Conservation (phyloP, 2,329 filamentous ascomycete species). For the Plectosphaerella cucumerina region DNA sequence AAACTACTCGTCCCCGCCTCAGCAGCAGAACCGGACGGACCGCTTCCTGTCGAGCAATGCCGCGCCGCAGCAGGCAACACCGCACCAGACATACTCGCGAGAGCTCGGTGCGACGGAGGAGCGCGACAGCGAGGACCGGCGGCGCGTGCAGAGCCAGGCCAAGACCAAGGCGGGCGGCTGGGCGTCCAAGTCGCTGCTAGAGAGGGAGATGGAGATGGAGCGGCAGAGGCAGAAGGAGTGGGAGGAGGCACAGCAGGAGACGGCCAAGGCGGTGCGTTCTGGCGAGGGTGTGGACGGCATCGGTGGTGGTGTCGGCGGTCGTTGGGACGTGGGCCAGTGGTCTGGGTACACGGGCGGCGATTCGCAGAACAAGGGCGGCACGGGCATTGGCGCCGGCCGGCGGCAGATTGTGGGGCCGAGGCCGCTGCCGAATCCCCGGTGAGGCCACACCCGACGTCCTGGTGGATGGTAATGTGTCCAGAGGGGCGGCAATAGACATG, state of each 20-base stretch:
- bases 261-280: constrained; percentile 49
- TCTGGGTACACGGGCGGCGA: constrained; percentile 71
- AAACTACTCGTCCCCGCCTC: constrained; percentile 4
- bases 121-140: constrained; percentile 57
- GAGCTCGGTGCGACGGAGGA: constrained; percentile 55
- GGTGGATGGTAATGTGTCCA: no score
- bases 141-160: constrained; percentile 52
- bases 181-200: constrained; percentile 67
- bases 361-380: constrained; percentile 61
- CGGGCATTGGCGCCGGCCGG: constrained; percentile 65
- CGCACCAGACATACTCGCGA: constrained; percentile 49
- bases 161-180: constrained; percentile 60
- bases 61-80: constrained; percentile 31
- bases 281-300: constrained; percentile 55
- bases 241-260: constrained; percentile 69
- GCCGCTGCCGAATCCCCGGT: constrained; percentile 45
- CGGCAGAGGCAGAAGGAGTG: constrained; percentile 73
- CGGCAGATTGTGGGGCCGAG: constrained; percentile 78
- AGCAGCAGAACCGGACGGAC: constrained; percentile 45
- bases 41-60: constrained; percentile 53
- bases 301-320: constrained; percentile 61
- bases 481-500: no score
- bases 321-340: constrained; percentile 76
- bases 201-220: constrained; percentile 78
- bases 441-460: not conserved